Percentiles rank a stretch among this genome's conserved stretches.
These are phyloP conservation scores for Apiospora marii DNA, from an alignment of 2,329 filamentous ascomycete species.

Conservation along the genomic window DNA sequence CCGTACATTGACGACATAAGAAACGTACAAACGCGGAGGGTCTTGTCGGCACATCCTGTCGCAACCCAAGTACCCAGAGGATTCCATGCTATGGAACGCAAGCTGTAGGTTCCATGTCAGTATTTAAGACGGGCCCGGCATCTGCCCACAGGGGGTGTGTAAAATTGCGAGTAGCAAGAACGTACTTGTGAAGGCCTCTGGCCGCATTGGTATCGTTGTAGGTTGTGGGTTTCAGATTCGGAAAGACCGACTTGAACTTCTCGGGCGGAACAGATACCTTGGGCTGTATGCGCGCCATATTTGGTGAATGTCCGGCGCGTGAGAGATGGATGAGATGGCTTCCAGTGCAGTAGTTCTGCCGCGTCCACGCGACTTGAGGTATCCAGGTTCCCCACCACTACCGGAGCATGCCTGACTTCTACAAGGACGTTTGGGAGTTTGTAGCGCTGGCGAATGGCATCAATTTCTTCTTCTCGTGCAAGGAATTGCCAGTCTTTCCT, in stretches of 20 bases:
- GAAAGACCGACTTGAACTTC: constrained; percentile 43
- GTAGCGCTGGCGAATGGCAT: not conserved
- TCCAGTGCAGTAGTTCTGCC: not conserved
- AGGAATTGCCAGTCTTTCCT: not conserved
- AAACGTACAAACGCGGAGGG: constrained; percentile 73
- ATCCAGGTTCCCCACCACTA: not conserved
- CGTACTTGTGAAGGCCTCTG: constrained; percentile 41
- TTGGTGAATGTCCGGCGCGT: not conserved
- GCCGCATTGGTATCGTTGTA: constrained; percentile 42
- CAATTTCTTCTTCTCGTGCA: not conserved
- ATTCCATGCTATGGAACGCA: constrained; percentile 89
- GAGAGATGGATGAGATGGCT: not conserved
- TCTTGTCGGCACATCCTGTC: constrained; percentile 76
- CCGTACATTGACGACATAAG: not conserved
- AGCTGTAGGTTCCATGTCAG: constrained; percentile 53
- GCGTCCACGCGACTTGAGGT: not conserved
- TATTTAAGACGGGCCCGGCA: not conserved
- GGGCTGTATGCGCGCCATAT: constrained; percentile 40
- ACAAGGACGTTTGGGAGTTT: not conserved
- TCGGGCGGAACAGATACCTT: constrained; percentile 43
- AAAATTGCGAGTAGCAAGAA: constrained; percentile 28
- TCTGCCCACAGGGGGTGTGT: not conserved
- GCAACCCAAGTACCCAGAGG: constrained; percentile 84
- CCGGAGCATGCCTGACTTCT: not conserved
- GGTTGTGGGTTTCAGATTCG: constrained; percentile 42